phyloP scores from a whole-genome alignment of 192 early-diverging fungal genomes.

The Umbelopsis ramanniana region DNA sequence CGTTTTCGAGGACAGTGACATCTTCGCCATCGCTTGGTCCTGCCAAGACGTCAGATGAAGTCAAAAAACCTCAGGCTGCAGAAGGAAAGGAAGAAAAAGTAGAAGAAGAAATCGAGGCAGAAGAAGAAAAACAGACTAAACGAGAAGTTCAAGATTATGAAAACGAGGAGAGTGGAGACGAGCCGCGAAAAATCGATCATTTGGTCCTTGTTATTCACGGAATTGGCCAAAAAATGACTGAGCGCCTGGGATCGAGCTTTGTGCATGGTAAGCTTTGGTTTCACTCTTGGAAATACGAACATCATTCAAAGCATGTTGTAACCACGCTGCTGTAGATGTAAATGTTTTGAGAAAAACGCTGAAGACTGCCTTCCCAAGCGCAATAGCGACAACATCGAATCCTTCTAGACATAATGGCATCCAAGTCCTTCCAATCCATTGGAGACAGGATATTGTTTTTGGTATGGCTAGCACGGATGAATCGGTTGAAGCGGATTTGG shows the following conservation, averaged over 20 bases:
- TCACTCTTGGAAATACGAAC: no score
- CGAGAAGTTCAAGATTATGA: conserved; percentile 58
- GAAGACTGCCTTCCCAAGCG: conserved; percentile 51
- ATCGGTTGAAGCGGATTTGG: conserved; percentile 56
- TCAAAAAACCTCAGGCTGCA: conserved; percentile 38
- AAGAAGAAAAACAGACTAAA: conserved; percentile 47
- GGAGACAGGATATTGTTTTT: conserved; percentile 81
- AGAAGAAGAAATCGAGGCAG: conserved; percentile 49
- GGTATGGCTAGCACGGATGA: conserved; percentile 68
- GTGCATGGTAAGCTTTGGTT: conserved; percentile 47
- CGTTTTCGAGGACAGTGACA: conserved; percentile 32
- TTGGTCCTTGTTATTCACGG: conserved; percentile 85
- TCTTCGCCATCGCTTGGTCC: conserved; percentile 4
- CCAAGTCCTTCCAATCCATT: conserved; percentile 83
- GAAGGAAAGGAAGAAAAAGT: conserved; percentile 44
- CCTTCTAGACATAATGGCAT: conserved; percentile 49
- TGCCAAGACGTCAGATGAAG: conserved; percentile 39
- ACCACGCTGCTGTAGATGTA: conserved; percentile 54
- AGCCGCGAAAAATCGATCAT: conserved; percentile 76
- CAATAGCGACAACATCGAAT: conserved; percentile 17
- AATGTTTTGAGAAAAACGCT: conserved; percentile 70
- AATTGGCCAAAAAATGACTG: conserved; percentile 83
- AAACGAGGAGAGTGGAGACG: conserved; percentile 53
- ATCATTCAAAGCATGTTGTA: no score
- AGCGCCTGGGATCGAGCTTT: conserved; percentile 54